phyloP scores from a whole-genome alignment of 2,329 filamentous ascomycete genomes.

The Chaetomium sp. region DNA sequence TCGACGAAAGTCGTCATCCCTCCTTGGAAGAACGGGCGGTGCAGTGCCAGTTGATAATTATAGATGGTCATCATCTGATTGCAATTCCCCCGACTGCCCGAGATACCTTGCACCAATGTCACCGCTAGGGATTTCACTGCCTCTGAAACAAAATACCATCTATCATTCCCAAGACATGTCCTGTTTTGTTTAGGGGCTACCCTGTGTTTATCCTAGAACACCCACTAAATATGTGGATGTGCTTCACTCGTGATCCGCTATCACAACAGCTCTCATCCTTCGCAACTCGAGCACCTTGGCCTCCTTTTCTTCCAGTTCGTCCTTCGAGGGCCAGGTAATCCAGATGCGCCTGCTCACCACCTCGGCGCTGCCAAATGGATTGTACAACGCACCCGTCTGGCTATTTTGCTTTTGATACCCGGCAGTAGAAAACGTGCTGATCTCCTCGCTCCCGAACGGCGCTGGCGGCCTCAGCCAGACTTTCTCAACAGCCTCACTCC shows the following conservation, averaged over 20 bases:
- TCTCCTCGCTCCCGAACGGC: background rate
- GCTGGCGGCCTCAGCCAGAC: constrained; percentile 8
- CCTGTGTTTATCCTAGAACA: too few species aligned
- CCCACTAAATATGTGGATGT: too few species aligned
- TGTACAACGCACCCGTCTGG: background rate
- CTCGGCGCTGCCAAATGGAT: background rate
- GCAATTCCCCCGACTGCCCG: too few species aligned
- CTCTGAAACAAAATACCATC: too few species aligned
- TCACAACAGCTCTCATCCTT: background rate
- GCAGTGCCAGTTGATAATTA: too few species aligned
- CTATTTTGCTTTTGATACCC: background rate
- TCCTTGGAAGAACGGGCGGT: too few species aligned
- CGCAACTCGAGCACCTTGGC: background rate
- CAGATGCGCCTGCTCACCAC: constrained; percentile 1
- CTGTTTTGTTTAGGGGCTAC: too few species aligned
- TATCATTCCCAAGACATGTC: too few species aligned
- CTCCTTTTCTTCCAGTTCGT: background rate
- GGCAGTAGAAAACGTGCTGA: background rate
- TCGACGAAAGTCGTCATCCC: too few species aligned
- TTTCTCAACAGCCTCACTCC: background rate
- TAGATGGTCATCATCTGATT: too few species aligned
- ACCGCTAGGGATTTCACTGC: too few species aligned
- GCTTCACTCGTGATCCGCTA: background rate
- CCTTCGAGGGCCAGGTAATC: background rate
- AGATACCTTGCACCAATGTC: too few species aligned